Base-by-base conservation (phyloP, 2,329 filamentous ascomycete species). In the Thermoascus crustaceus region DNA sequence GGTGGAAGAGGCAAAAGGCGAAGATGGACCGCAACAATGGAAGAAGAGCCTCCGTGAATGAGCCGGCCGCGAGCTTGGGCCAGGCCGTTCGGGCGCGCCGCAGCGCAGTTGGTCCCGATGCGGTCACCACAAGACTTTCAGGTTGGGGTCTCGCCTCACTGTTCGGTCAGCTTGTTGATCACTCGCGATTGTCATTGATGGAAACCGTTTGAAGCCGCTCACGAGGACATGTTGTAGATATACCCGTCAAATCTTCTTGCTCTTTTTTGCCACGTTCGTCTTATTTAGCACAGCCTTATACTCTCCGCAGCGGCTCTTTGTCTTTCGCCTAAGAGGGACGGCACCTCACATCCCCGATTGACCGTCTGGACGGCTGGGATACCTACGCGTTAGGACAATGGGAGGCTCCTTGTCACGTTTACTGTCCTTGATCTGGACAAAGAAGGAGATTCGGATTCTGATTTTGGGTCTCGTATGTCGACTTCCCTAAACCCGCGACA, bases 361-460 rank as follows among this genome's bases (percentile, higher is more conserved):
- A 24, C 11, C 32, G 20, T 16, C 26, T 17, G 26, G 26, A 16
- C 26, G 26, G 13, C 30, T 11, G 9, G 16, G 13, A 30, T 18
- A 10, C 8, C 9, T 29, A 11, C 37, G 26, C 16, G 39, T 35
- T 33, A 25, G 37, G 36, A 64, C 32, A 40, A 77, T 78, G 73
- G 73, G 73, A 45, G 72, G 64, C 44, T 70, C 68, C 43, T 57
- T 77, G 44, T 76, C 73, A 37, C 65, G 69, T 42, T 63, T 76
- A 47, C 69, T 86, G 53, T 84, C 82, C 63, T 68, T 93, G 42
- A 53, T 94, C 43, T 96, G 83, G 80, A 70, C 84, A 26, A 96
- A 96, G 73, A 98, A 96, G 70, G 91, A 98, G 69, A 95, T 95
- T 47, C 74, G 91, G 52, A 98, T 98, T 67, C 67, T 98, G 61